Evolutionary conservation across 2,329 filamentous ascomycete genomes (phyloP).

Genomic region (Didymellaceae sp.): DNA sequence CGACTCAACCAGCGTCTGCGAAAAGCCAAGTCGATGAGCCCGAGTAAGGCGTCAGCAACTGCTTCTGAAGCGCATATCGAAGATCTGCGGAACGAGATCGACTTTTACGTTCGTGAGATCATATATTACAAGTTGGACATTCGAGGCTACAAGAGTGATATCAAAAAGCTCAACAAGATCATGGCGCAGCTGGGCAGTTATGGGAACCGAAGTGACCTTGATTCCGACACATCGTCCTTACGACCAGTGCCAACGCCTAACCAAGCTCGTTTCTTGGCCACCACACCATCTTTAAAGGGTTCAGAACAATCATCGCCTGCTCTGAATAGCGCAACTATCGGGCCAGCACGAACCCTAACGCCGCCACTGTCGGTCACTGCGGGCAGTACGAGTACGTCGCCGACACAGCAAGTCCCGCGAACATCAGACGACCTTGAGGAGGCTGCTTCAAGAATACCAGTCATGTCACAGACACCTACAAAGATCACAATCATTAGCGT

Average conservation of each 20-base stretch:
- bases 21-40: conserved; percentile 27
- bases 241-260: conserved; percentile 34
- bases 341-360: conserved; percentile 2
- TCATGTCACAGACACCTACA: background rate
- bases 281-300: conserved; percentile 27
- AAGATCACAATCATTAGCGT: background rate
- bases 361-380: conserved; percentile 7
- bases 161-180: conserved; percentile 44
- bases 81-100: conserved; percentile 49
- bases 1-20: conserved; percentile 42
- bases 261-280: conserved; percentile 24
- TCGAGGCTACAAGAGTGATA: conserved; percentile 53
- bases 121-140: conserved; percentile 58
- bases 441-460: background rate
- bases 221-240: conserved; percentile 38
- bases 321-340: conserved; percentile 9
- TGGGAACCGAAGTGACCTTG: conserved; percentile 34
- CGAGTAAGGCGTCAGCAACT: background rate
- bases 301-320: conserved; percentile 11
- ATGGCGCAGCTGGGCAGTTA: conserved; percentile 32
- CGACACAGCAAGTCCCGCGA: background rate
- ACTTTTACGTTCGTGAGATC: conserved; percentile 56
- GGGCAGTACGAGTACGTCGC: background rate
- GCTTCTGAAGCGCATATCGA: conserved; percentile 27
- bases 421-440: background rate